Evolutionary conservation across 1,284 basidiomycete genomes (phyloP).

Genomic region (Garcileccinum viscosum): DNA sequence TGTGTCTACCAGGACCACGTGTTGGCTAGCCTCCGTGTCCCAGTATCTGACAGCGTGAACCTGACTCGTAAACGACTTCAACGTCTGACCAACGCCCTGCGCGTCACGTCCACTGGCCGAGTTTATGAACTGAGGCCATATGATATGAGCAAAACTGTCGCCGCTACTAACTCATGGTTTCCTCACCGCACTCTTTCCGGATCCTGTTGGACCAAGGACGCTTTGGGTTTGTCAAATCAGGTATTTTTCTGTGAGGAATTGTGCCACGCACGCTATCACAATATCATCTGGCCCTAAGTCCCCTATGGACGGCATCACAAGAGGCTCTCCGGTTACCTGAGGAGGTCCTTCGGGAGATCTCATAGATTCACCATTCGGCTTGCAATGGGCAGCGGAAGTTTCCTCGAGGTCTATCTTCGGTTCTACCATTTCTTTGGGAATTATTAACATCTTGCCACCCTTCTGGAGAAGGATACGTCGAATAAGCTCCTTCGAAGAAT

Average conservation of each 20-base stretch:
- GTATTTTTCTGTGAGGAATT: background rate
- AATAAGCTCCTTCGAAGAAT: background rate
- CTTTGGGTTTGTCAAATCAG: background rate
- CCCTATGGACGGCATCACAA: background rate
- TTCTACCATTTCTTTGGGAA: background rate
- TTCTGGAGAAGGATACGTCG: background rate
- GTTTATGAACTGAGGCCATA: background rate
- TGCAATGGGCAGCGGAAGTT: background rate
- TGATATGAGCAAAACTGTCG: background rate
- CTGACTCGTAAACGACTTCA: slow-evolving; percentile 20
- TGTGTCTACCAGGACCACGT: slow-evolving; percentile 17
- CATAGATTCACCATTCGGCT: background rate
- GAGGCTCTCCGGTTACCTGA: background rate
- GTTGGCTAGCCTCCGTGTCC: background rate
- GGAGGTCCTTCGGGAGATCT: background rate
- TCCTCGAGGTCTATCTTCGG: background rate
- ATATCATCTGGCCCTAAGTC: background rate
- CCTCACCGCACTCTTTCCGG: slow-evolving; percentile 1
- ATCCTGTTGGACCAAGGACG: no score
- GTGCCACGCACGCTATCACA: background rate
- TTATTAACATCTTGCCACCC: background rate
- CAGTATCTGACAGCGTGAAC: slow-evolving; percentile 15
- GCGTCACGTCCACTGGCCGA: slow-evolving; percentile 1
- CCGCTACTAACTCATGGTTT: background rate
- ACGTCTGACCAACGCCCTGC: slow-evolving; percentile 14